Base-by-base conservation (phyloP, 306 rosid species). In the Inga leiocalycina region DNA sequence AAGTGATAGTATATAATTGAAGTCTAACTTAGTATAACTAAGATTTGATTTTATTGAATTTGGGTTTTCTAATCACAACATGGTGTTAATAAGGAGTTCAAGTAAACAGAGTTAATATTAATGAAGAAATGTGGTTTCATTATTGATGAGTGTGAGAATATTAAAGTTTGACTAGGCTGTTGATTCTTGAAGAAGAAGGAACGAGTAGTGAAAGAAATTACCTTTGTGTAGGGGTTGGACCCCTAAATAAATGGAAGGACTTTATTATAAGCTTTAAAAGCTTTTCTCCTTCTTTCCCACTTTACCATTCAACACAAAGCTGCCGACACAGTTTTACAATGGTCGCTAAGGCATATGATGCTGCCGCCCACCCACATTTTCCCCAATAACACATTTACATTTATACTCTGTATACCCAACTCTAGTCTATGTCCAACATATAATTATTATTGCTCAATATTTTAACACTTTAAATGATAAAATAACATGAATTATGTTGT, bases 271-370 rank as follows among this genome's bases (percentile, higher is more conserved):
- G 41, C 35, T 66, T 44, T 12, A 24, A 72, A 14, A 19, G 12
- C 54, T 43, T 46, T 72, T 44, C 8, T 5, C 44, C 30, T 4
- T 22, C 15, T 37, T 45, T 13, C 12, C 0, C 68, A n/a, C 75
- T 44, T 22, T 44, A 22, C 56, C 35, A 12, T 44, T 14, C 20
- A 20, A 41, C 8, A 14, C 39, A 72, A 72, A 72, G 76, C 22
- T 46, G 22, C 76, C 76, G 76, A 72, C 76, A 72, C 5, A 1
- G 41, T 45, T 72, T 72, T 72, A 72, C 59, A 72, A 46, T 45
- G 59, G 14, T 6, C n/a, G 9, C 46, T 72, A 45, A 72, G 76
- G 76, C 27, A 72, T 46, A 72, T 72, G 57, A 72, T 72, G 37
- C 76, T 45, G 39, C 39, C 39, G 27, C 76, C 76, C 41, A 72